Conservation (phyloP, 352 stramenopile species). For the Globisporangium apiculatum region DNA sequence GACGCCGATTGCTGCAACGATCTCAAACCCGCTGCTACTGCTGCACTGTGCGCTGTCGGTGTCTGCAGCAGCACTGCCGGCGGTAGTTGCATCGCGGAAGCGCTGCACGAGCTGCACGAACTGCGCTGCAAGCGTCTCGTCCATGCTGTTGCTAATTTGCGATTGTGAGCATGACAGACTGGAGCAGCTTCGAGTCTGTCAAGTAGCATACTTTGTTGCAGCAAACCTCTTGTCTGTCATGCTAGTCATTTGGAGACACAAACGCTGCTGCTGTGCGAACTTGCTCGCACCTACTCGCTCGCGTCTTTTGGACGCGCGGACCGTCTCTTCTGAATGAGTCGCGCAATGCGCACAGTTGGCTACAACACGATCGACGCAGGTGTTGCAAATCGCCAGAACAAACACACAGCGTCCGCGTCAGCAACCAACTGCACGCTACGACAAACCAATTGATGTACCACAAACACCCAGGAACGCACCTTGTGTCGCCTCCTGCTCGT, state of each 20-base stretch:
- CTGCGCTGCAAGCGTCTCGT: neutral
- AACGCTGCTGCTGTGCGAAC: no score
- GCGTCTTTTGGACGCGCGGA: neutral
- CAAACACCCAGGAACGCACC: neutral
- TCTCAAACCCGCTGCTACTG: constrained; percentile 11
- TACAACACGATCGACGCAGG: neutral
- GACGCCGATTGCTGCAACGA: constrained; percentile 10
- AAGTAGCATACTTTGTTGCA: no score
- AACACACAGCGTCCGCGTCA: neutral
- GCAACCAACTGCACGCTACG: no score
- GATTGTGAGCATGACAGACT: no score
- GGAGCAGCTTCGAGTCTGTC: neutral
- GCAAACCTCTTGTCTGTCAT: neutral
- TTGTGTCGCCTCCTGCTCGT: neutral
- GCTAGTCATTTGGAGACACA: neutral
- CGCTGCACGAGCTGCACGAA: constrained; percentile 23
- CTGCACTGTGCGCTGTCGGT: neutral
- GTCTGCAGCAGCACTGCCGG: neutral
- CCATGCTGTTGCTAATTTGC: neutral
- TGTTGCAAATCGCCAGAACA: neutral
- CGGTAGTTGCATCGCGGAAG: constrained; percentile 6
- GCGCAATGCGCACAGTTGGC: neutral
- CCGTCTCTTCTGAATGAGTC: neutral
- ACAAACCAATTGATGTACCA: no score
- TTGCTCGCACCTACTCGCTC: neutral